Base-by-base conservation (phyloP, 371 early-diverging fungal species). In the Mortierella sp. region DNA sequence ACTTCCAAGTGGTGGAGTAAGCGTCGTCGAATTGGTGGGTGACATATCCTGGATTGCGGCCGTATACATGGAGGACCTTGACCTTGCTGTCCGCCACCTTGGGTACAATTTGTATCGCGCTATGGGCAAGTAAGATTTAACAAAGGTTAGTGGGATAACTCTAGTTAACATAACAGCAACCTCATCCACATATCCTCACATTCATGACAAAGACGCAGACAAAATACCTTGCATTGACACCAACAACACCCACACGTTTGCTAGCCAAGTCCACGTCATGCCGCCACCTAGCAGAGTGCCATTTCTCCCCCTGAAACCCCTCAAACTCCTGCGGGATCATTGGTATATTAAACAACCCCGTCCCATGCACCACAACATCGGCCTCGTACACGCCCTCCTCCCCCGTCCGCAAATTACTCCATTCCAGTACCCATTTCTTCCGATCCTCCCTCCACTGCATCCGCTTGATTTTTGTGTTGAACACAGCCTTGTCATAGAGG, bases 171-270 rank as follows among this genome's bases (percentile, higher is more conserved):
- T 35, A 35, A 16, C 4, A 16, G 32, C 35, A 24, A 21, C 7
- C 21, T 7, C 35, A 10, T 35, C 8, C 68, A 29, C 29, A 16
- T 54, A 18, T n/a, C 44, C 7, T 27, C 49, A 63, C 63, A 16
- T 32, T 16, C 32, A 16, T 29, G 29, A 10, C 10, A 27, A 46
- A 14, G 4, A 18, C 18, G 2, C 32, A 63, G 38, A 63, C 63
- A 63, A 29, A 4, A 29, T 76, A 83, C 84, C 84, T 86, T 4
- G 86, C 86, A 72, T 72, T 58, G 58, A 75, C 54, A n/a, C 86
- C 86, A 5, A 86, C 82, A n/a, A 86, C 70, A 7, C 79, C 86
- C 18, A 86, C 82, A 5, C 82, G 79, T 49, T 86, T 86, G 48
- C 71, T 74, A 7, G 71, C 72, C 70, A 86, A 24, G 72, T 86